phyloP scores from a whole-genome alignment of 352 stramenopile species.

The Globisporangium viniferum region DNA sequence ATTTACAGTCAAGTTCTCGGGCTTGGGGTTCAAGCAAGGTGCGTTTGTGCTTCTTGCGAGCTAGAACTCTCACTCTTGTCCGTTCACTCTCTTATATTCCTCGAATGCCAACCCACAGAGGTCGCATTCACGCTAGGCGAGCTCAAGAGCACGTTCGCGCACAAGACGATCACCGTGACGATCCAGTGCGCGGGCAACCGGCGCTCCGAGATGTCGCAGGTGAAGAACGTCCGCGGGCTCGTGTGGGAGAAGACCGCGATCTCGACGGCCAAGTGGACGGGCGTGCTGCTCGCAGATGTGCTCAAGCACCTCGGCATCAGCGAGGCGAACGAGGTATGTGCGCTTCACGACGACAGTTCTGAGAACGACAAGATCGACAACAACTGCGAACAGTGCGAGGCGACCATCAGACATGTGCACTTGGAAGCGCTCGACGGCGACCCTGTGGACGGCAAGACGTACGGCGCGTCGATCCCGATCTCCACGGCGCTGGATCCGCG shows the following conservation, averaged over 20 bases:
- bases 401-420: constrained; percentile 40
- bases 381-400: constrained; percentile 16
- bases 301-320: constrained; percentile 66
- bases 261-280: constrained; percentile 88
- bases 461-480: constrained; percentile 78
- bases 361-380: constrained; percentile 33
- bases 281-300: constrained; percentile 87
- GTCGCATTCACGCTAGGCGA: constrained; percentile 77
- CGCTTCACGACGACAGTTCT: constrained; percentile 33
- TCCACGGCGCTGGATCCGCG: constrained; percentile 85
- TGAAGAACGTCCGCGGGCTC: constrained; percentile 40
- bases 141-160: constrained; percentile 78
- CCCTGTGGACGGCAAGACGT: constrained; percentile 39
- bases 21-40: constrained; percentile 46
- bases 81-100: too few species aligned
- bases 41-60: constrained; percentile 5
- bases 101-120: constrained; percentile 2
- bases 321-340: constrained; percentile 29
- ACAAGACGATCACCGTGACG: constrained; percentile 79
- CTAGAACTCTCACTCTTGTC: too few species aligned
- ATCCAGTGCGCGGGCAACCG: constrained; percentile 94
- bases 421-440: constrained; percentile 49
- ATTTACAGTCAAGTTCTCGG: constrained; percentile 66
- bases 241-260: constrained; percentile 62
- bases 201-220: constrained; percentile 68